Evolutionary conservation across 1,284 basidiomycete species (phyloP), one percentile per base, ranked within the genome.

Genomic region (Microbotryum lychnidis-dioicae): DNA sequence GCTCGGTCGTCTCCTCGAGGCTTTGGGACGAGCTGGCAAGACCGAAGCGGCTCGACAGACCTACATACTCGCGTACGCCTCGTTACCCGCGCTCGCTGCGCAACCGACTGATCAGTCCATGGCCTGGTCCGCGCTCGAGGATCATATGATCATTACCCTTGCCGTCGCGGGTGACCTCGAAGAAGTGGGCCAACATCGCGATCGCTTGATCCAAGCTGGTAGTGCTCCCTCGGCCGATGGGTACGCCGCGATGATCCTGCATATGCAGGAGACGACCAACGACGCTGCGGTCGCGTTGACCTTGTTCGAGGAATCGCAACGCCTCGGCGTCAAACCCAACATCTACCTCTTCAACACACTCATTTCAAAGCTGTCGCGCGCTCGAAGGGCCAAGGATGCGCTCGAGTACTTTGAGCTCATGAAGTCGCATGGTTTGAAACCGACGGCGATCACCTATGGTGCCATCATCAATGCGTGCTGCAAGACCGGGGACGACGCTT

Each of bases 271-370:
- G 71, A 94, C 91, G 20, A 96, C 92, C 20, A 91, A 97, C 74
- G 92, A 97, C 71, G 87, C 90, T 1, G 82, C 85, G 7, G 88
- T 91, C 67, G 91, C 91, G 0, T 79, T 91, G 74, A 81, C 84
- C 45, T 80, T 96, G 33, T 97, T 87, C 78, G 79, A 87, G 44
- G 91, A 97, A 76, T 81, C 85, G n/a, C 80, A 84, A 67, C 75
- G 77, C 46, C 81, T 83, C 48, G 84, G 84, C 20, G 87, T 93
- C 46, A 70, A 74, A 33, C 87, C 90, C 14, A 90, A 90, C 73
- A 81, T 87, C 56, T 97, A 87, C 77, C 81, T 97, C 45, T 97
- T 87, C 80, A 97, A 97, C 79, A 96, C 90, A 66, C 87, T 93
- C 77, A 96, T 97, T 76, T 91, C 89, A 65, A 93, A 94, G 77